Evolutionary conservation across 306 rosid genomes (phyloP), one percentile per base, ranked within the genome.

Genomic region (Fagus sylvatica): DNA sequence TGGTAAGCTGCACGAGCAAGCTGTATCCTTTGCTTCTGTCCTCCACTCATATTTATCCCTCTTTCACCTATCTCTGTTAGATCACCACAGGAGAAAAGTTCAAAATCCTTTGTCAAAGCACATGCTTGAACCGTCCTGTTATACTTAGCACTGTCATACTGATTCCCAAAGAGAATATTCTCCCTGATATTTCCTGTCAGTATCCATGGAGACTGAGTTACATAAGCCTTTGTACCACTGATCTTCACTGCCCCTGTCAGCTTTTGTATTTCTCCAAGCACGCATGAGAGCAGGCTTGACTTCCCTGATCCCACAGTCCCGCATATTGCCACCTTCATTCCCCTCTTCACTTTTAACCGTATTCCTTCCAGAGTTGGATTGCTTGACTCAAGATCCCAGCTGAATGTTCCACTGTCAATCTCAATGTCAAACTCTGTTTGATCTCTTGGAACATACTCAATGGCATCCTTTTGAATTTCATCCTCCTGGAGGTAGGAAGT

Each of bases 11-110:
- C 90, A 57, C 98, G 83, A 60, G 98, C 98, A 40, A 94, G 89
- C 74, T 94, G 97, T 70, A 94, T 90, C 87, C 98, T 90, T 75
- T 94, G 98, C 84, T 94, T 94, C 82, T 94, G 98, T 28, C 98
- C 98, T 33, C 98, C 98, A 82, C 98, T 94, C 97, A 94, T 89
- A 76, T 94, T 94, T 73, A 94, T 92, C 75, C 98, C 98, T 83
- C 98, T 88, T 74, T 94, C 98, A 60, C 98, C 98, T 64, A 92
- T 94, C 81, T 90, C 97, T 7, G 97, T 94, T 33, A 87, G 70
- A 65, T 94, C 98, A 22, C 97, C 97, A 62, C 77, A 65, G 1
- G 95, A 86, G 81, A 94, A 94, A 53, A 92, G 82, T 88, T 92
- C 97, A 72, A 90, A 89, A 83, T 94, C 98, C 82, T 94, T 94